Conservation (phyloP, 805 yeast species). For the Candida awuae region DNA sequence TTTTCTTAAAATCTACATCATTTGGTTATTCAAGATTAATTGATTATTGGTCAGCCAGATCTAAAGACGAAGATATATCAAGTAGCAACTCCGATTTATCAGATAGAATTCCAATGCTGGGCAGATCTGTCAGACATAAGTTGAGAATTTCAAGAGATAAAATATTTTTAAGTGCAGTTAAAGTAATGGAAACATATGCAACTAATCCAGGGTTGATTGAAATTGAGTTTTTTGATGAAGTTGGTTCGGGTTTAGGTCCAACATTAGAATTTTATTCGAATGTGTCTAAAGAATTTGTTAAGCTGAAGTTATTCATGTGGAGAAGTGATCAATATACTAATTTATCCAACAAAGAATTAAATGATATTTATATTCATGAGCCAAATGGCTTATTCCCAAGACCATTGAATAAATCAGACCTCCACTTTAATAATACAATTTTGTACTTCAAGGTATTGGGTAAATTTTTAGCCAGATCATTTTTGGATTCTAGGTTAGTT, state of each 20-base stretch:
- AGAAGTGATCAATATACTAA: slow-evolving; percentile 30
- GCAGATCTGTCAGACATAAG: slow-evolving; percentile 72
- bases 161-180: slow-evolving; percentile 68
- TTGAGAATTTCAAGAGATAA: slow-evolving; percentile 66
- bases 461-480: slow-evolving; percentile 74
- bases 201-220: slow-evolving; percentile 75
- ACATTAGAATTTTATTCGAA: slow-evolving; percentile 85
- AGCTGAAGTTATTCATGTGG: slow-evolving; percentile 60
- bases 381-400: slow-evolving; percentile 64
- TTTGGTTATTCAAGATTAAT: slow-evolving; percentile 84
- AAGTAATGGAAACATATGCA: slow-evolving; percentile 69
- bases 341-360: not conserved
- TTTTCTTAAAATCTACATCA: slow-evolving; percentile 77
- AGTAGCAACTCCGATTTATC: slow-evolving; percentile 15
- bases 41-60: slow-evolving; percentile 58
- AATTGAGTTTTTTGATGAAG: slow-evolving; percentile 83
- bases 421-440: slow-evolving; percentile 35
- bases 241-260: slow-evolving; percentile 95
- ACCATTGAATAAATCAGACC: slow-evolving; percentile 34
- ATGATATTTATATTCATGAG: slow-evolving; percentile 32
- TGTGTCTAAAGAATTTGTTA: slow-evolving; percentile 68
- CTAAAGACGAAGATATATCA: slow-evolving; percentile 26
- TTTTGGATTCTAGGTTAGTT: slow-evolving; percentile 79
- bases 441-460: slow-evolving; percentile 64
- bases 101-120: slow-evolving; percentile 41